Conservation (phyloP, 768 basidiomycete genomes). For the Phylloporus arenicola region DNA sequence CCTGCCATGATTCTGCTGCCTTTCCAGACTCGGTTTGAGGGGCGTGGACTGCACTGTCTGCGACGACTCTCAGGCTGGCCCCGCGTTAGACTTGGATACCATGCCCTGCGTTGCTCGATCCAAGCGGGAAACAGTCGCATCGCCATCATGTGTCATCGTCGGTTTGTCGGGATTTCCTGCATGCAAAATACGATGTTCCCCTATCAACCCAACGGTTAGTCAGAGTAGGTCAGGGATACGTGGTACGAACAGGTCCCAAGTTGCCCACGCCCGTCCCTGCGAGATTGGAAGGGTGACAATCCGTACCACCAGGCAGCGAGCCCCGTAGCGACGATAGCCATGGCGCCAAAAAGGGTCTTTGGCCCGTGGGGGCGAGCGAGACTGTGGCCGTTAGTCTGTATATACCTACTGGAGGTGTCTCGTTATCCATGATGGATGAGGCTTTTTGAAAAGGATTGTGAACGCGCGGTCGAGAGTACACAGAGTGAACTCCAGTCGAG, state of each 20-base stretch:
- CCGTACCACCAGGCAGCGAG: slow-evolving; percentile 20
- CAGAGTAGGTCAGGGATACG: not conserved
- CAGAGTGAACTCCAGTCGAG: no score
- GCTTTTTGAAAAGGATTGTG: no score
- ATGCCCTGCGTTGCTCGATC: not conserved
- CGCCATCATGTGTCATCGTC: not conserved
- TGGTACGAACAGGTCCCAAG: slow-evolving; percentile 16
- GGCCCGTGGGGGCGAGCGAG: not conserved
- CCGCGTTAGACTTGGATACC: not conserved
- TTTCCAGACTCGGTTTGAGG: no score
- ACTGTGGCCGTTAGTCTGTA: not conserved
- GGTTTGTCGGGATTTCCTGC: slow-evolving; percentile 17
- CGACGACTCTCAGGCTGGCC: not conserved
- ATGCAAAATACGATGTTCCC: slow-evolving; percentile 25
- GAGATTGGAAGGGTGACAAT: slow-evolving; percentile 15
- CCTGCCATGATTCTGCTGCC: no score
- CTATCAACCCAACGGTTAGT: slow-evolving; percentile 2
- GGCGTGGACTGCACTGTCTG: no score
- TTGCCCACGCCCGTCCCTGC: slow-evolving; percentile 14
- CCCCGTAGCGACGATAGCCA: slow-evolving; percentile 16
- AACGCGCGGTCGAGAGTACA: no score
- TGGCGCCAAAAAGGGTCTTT: slow-evolving; percentile 26
- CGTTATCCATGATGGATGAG: not conserved
- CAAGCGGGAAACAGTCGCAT: not conserved
- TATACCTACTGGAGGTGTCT: slow-evolving; percentile 1